A percentile compares a stretch with the other conserved stretches of the same genome.
phyloP scores from a whole-genome alignment of 805 yeast species.

The Saccharomyces mikatae region DNA sequence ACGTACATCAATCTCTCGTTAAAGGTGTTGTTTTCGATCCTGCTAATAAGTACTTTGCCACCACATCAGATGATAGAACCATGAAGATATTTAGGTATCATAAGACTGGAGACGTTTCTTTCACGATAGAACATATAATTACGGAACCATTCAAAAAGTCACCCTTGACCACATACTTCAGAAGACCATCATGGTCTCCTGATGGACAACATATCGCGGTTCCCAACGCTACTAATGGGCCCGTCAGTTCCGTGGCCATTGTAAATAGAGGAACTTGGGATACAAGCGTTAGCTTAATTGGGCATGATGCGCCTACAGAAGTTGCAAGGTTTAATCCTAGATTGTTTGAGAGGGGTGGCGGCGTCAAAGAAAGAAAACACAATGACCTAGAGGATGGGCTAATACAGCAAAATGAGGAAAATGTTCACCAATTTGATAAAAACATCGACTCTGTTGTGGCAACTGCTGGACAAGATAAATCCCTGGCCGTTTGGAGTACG shows the following conservation, averaged over 20 bases:
- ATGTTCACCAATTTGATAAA: conserved; percentile 9
- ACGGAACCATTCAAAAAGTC: conserved; percentile 80
- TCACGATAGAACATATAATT: conserved; percentile 77
- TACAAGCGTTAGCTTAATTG: conserved; percentile 62
- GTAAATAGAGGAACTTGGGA: conserved; percentile 77
- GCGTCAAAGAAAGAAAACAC: conserved; percentile 4
- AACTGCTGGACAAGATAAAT: conserved; percentile 90
- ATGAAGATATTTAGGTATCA: conserved; percentile 82
- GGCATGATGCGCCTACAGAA: conserved; percentile 81
- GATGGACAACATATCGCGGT: conserved; percentile 83
- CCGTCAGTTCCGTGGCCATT: conserved; percentile 64
- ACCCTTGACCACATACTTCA: conserved; percentile 85
- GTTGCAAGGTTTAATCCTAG: conserved; percentile 71
- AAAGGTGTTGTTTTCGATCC: conserved; percentile 98
- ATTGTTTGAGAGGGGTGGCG: conserved; percentile 35
- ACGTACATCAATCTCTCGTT: conserved; percentile 89
- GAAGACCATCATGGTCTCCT: conserved; percentile 84
- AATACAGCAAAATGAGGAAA: conserved; percentile 8
- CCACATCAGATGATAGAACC: conserved; percentile 93
- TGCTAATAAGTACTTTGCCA: conserved; percentile 94
- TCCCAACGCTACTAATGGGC: conserved; percentile 81
- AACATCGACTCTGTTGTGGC: conserved; percentile 69
- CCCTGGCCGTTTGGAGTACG: conserved; percentile 85
- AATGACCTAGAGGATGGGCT: not conserved
- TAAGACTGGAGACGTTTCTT: conserved; percentile 62